Conservation (phyloP, 2,329 filamentous ascomycete genomes). For the Cladosporium halotolerans region DNA sequence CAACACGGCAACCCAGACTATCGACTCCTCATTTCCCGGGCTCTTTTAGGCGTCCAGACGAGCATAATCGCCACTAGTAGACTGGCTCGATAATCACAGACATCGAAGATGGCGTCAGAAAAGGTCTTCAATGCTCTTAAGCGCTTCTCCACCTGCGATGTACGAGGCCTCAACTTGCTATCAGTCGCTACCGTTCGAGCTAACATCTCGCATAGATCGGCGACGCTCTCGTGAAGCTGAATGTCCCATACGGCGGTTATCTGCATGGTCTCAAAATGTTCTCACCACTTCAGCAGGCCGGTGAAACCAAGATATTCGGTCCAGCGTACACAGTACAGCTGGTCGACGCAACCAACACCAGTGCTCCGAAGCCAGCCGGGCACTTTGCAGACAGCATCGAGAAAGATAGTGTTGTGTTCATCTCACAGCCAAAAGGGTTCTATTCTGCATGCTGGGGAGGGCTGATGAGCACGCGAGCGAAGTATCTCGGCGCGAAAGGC, state of each 20-base stretch:
- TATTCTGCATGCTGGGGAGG: constrained; percentile 36
- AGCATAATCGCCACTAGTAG: too few relatives aligned
- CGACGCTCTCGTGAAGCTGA: constrained; percentile 48
- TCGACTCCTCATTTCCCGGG: too few relatives aligned
- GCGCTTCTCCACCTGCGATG: constrained; percentile 10
- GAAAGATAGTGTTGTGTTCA: constrained; percentile 31
- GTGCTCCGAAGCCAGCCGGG: constrained; percentile 24
- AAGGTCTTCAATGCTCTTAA: constrained; percentile 6
- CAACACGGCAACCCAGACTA: too few relatives aligned
- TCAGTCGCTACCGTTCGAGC: not conserved
- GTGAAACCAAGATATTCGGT: constrained; percentile 48
- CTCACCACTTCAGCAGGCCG: constrained; percentile 47
- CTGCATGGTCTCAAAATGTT: constrained; percentile 50
- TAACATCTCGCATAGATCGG: constrained; percentile 28
- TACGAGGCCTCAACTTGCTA: not conserved
- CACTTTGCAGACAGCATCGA: constrained; percentile 35
- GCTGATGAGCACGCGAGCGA: constrained; percentile 34
- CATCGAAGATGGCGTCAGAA: not conserved
- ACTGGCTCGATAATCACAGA: not conserved
- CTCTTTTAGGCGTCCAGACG: too few relatives aligned
- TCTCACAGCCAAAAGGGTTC: constrained; percentile 31
- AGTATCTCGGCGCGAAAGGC: constrained; percentile 31
- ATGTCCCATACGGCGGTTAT: constrained; percentile 45
- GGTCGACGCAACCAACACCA: constrained; percentile 30
- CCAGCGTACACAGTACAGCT: constrained; percentile 44